Percentiles rank a stretch among this genome's conserved stretches.
These are phyloP conservation scores for Lophiotrema nucula DNA, from an alignment of 495 filamentous ascomycete species.

Conservation along the genomic window DNA sequence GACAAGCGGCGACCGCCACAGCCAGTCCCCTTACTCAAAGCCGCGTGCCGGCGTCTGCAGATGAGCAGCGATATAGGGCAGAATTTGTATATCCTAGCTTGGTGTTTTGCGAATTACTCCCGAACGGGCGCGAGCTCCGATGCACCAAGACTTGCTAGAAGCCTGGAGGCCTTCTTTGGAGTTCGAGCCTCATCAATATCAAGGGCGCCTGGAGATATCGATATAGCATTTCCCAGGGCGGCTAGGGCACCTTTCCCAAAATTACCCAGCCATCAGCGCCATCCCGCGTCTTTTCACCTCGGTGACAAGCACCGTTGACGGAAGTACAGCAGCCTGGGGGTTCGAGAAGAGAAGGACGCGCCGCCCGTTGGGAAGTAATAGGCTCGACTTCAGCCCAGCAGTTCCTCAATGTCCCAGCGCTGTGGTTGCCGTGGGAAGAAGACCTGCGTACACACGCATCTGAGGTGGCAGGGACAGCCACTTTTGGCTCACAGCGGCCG, in stretches of 20 bases:
- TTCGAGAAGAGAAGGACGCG: constrained; percentile 13
- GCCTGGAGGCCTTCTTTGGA: not conserved
- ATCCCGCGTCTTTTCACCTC: constrained; percentile 9
- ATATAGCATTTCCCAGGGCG: constrained; percentile 13
- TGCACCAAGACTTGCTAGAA: not conserved
- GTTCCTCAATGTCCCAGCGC: constrained; percentile 3
- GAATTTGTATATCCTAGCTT: constrained; percentile 6
- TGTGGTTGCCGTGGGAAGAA: constrained; percentile 17
- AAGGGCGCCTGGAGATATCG: not conserved
- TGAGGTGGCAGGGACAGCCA: not conserved
- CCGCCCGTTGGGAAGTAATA: not conserved
- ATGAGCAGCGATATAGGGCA: constrained; percentile 10
- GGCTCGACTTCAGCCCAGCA: not conserved
- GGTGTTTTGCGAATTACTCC: constrained; percentile 6
- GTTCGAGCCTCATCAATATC: constrained; percentile 23
- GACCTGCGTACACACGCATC: too few species aligned
- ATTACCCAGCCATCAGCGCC: not conserved
- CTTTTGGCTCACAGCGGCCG: constrained; percentile 11
- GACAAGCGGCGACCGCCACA: constrained; percentile 13
- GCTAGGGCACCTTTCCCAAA: constrained; percentile 10
- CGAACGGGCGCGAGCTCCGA: constrained; percentile 17
- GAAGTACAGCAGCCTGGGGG: not conserved
- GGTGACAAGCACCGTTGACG: constrained; percentile 26
- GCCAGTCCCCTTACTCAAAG: constrained; percentile 18
- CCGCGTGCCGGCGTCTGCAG: constrained; percentile 24